Evolutionary conservation across 768 basidiomycete species (phyloP).

Genomic region (Termitomyces sp.): DNA sequence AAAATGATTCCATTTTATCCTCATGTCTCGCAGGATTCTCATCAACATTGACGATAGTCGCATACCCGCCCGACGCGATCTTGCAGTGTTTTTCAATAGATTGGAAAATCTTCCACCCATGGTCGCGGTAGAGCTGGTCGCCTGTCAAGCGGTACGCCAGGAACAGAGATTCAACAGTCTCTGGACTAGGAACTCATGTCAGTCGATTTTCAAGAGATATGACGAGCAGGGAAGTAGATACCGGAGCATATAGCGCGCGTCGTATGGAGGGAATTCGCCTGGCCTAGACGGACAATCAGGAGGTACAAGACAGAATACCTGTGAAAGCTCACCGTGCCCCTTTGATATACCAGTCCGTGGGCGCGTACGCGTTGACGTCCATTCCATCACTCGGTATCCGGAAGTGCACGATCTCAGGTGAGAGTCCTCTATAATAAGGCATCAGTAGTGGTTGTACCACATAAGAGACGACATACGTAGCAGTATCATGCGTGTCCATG

Average conservation of each 20-base stretch:
- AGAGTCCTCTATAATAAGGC: slow-evolving; percentile 53
- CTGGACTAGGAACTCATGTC: slow-evolving; percentile 49
- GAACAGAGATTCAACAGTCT: slow-evolving; percentile 94
- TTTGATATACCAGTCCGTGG: slow-evolving; percentile 90
- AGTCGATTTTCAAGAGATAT: background rate
- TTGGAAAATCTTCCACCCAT: slow-evolving; percentile 87
- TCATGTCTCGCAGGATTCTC: slow-evolving; percentile 59
- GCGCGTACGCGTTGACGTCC: slow-evolving; percentile 31
- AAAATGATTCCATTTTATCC: slow-evolving; percentile 96
- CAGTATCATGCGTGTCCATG: slow-evolving; percentile 78
- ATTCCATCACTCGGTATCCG: slow-evolving; percentile 54
- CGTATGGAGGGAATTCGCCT: slow-evolving; percentile 51
- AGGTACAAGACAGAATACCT: background rate
- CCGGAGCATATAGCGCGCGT: slow-evolving; percentile 92
- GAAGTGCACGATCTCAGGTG: slow-evolving; percentile 90
- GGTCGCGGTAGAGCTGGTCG: slow-evolving; percentile 70
- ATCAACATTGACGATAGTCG: slow-evolving; percentile 81
- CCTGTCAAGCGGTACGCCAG: slow-evolving; percentile 88
- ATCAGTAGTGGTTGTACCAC: background rate
- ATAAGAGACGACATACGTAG: slow-evolving; percentile 52
- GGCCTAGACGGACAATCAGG: slow-evolving; percentile 15
- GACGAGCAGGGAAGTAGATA: slow-evolving; percentile 14
- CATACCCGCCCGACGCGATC: slow-evolving; percentile 77
- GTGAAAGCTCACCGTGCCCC: slow-evolving; percentile 48
- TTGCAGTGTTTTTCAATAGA: slow-evolving; percentile 82